Evolutionary conservation across 1,284 basidiomycete species (phyloP).

Genomic region (Mycena citricolor): DNA sequence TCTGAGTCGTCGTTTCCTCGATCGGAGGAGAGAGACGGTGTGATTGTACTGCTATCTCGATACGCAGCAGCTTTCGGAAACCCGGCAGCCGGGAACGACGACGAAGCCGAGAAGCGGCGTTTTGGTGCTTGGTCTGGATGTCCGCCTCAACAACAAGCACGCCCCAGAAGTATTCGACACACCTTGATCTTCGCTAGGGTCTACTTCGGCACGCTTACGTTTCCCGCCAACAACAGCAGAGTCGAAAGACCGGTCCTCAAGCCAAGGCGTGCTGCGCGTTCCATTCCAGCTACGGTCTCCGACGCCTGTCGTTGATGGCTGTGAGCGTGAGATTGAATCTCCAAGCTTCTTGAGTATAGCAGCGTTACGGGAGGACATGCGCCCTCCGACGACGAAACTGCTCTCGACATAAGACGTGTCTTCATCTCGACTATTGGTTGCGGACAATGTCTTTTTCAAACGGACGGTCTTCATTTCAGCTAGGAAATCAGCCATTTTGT

Average conservation of each 20-base stretch:
- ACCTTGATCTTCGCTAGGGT: conserved; percentile 27
- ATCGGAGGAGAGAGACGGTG: conserved; percentile 71
- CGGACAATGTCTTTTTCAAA: conserved; percentile 31
- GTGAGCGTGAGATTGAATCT: conserved; percentile 15
- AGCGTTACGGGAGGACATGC: conserved; percentile 16
- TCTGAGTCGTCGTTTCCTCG: conserved; percentile 50
- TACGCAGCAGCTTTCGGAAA: conserved; percentile 30
- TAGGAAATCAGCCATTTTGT: conserved; percentile 79
- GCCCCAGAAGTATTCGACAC: no score
- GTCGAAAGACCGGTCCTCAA: conserved; percentile 6
- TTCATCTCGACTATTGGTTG: conserved; percentile 5
- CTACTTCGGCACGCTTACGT: conserved; percentile 32
- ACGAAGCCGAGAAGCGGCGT: conserved; percentile 32
- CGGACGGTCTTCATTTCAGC: conserved; percentile 74
- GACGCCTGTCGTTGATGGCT: conserved; percentile 6
- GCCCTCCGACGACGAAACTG: conserved; percentile 10
- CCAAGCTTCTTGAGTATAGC: conserved; percentile 22
- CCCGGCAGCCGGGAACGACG: conserved; percentile 17
- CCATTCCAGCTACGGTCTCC: conserved; percentile 13
- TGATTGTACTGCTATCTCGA: conserved; percentile 31
- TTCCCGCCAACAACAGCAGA: conserved; percentile 28
- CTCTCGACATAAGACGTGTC: conserved; percentile 15
- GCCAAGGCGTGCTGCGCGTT: conserved; percentile 4
- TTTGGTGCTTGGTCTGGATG: conserved; percentile 24
- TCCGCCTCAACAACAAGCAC: conserved; percentile 1